Evolutionary conservation across 2,329 filamentous ascomycete genomes (phyloP).

Genomic region (Claviceps paspali): DNA sequence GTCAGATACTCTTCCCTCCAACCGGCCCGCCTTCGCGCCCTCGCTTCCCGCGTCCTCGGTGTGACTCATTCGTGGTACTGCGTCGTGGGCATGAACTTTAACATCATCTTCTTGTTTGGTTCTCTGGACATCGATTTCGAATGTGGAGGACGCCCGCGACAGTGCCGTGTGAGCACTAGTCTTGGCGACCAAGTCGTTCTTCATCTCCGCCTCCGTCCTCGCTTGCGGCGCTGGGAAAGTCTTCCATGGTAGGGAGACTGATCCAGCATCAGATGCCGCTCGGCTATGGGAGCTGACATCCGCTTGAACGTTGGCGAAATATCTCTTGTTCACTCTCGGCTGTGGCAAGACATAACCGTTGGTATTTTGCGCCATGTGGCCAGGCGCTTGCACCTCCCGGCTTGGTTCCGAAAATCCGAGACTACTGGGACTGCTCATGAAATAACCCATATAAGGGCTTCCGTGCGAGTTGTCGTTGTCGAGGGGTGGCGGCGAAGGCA

Average conservation of each 20-base stretch:
- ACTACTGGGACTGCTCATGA: constrained; percentile 1
- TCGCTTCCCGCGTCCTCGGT: too few species aligned
- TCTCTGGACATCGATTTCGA: neutral
- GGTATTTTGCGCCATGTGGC: neutral
- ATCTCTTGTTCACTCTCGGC: neutral
- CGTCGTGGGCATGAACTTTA: constrained; percentile 21
- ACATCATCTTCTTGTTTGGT: constrained; percentile 3
- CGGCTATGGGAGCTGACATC: constrained; percentile 1
- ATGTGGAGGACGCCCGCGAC: neutral
- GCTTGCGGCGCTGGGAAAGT: neutral
- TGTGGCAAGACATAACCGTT: neutral
- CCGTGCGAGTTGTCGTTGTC: neutral
- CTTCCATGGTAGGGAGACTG: constrained; percentile 2
- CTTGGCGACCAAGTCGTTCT: neutral
- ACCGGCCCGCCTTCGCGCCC: neutral
- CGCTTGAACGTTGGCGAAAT: neutral
- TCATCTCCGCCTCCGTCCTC: neutral
- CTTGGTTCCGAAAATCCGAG: neutral
- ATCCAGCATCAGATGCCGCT: neutral
- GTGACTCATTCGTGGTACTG: constrained; percentile 13
- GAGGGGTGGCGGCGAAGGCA: constrained; percentile 2
- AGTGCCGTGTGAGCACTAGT: neutral
- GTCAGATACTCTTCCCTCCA: too few species aligned
- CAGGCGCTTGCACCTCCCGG: neutral
- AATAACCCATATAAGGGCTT: neutral